Percentiles rank a stretch among this genome's conserved stretches.
Conservation (phyloP, 2,329 filamentous ascomycete species). For the Talaromyces atroroseus region DNA sequence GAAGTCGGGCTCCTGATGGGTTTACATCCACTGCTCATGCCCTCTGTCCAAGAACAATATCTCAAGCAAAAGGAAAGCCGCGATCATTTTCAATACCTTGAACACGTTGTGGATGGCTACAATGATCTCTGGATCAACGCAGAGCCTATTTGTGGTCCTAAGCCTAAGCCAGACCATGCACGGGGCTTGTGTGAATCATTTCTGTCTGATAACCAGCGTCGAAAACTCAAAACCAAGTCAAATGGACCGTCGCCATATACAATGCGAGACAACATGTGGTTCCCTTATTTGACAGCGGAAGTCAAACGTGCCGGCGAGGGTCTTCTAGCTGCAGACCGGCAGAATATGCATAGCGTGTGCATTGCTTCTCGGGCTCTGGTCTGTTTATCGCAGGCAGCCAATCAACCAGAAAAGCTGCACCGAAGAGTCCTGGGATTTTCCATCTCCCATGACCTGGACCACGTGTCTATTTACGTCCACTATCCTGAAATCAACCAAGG, state of each 20-base stretch:
- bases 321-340: background rate
- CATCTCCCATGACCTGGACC: conserved; percentile 19
- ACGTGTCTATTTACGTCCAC: conserved; percentile 21
- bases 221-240: background rate
- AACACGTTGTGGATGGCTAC: conserved; percentile 5
- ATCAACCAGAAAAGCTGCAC: conserved; percentile 16
- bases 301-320: background rate
- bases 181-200: background rate
- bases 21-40: background rate
- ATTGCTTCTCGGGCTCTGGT: conserved; percentile 1
- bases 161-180: conserved; percentile 7
- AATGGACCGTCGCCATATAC: background rate
- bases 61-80: background rate
- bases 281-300: background rate
- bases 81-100: background rate
- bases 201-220: conserved; percentile 1
- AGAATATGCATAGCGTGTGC: conserved; percentile 1
- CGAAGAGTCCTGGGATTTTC: conserved; percentile 19
- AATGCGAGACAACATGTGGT: background rate
- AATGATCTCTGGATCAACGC: conserved; percentile 10
- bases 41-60: background rate
- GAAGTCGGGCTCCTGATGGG: background rate
- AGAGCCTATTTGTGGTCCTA: conserved; percentile 3
- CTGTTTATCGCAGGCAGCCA: background rate
- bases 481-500: conserved; percentile 17